Conservation (phyloP, 805 yeast species). For the Brettanomyces nanus region DNA sequence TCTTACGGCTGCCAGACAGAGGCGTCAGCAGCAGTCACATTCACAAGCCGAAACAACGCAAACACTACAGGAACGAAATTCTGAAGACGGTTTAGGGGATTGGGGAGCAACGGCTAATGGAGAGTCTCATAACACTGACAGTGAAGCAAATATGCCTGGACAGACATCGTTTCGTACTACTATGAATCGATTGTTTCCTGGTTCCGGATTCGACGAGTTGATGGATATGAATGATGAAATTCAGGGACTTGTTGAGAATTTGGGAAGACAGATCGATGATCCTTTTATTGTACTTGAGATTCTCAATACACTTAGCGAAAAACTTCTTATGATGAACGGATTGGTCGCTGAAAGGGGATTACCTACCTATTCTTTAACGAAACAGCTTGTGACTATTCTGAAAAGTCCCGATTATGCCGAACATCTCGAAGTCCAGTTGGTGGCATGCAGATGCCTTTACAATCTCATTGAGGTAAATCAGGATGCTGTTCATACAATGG, state of each 20-base stretch:
- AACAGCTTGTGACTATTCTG: conserved; percentile 48
- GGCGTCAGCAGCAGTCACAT: no score
- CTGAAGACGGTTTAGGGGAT: no score
- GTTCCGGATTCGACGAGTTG: conserved; percentile 21
- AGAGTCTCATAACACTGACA: not conserved
- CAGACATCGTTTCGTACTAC: conserved; percentile 17
- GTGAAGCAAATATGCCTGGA: conserved; percentile 9
- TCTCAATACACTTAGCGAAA: conserved; percentile 55
- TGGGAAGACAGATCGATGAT: conserved; percentile 33
- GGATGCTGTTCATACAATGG: conserved; percentile 53
- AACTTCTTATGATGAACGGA: conserved; percentile 57
- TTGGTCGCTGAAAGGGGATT: conserved; percentile 53
- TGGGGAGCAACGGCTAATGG: no score
- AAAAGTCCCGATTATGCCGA: conserved; percentile 48
- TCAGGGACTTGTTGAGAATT: conserved; percentile 1
- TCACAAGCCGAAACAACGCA: no score
- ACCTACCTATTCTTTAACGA: conserved; percentile 50
- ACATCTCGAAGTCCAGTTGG: conserved; percentile 72
- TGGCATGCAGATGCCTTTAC: conserved; percentile 76
- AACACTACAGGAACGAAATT: conserved; percentile 1
- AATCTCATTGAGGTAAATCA: conserved; percentile 71
- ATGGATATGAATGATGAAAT: conserved; percentile 12
- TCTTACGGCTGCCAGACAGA: not conserved
- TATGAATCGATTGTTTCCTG: conserved; percentile 22
- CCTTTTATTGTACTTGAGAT: conserved; percentile 56